Base-by-base conservation (phyloP, 2,329 filamentous ascomycete species). In the Herpotrichia juniperi region DNA sequence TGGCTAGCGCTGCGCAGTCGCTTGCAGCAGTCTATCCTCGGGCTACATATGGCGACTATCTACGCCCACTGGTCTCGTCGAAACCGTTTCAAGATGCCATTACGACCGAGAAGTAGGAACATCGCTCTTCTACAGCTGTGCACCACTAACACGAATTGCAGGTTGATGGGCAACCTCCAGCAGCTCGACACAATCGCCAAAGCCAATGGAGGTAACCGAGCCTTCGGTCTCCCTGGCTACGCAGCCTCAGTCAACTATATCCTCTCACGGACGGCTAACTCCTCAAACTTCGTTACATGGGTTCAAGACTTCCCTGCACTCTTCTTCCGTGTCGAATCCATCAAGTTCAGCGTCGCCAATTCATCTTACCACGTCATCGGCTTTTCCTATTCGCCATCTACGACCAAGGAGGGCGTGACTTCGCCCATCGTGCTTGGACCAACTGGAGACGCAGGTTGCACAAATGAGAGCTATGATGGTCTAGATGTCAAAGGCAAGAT, bases 141-240 rank as follows among this genome's bases (percentile, higher is more conserved):
- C 19, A 8, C 8, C 37, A 9, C 26, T 31, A n/a, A 21, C 48
- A 9, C 34, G 6, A 10, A 11, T 34, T 12, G 2, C 10, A 32
- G 83, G 19, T 72, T 87, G 17, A 76, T 81, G 66, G 74, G 76
- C 48, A 82, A 82, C 40, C 78, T 87, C n/a, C 74, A 77, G 61
- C 76, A 79, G 51, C 74, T 87, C 5, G 76, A 86, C 63, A 70
- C 77, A 37, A 86, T 86, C 48, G 83, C 78, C 11, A 71, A 70
- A 25, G 74, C 78, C 46, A 81, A 87, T 59, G 82, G 81, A 32
- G 83, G 83, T 14, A 86, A 85, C 67, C 78, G 84, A 45, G 84
- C 84, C 4, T 86, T 84, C 51, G 84, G 84, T 12, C 72, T 81
- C 9, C 81, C 83, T 1, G 84, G 84, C 12, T 87, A 80, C 74